Conservation (phyloP, 176 grass and related monocot genomes). For the Thalia dealbata region DNA sequence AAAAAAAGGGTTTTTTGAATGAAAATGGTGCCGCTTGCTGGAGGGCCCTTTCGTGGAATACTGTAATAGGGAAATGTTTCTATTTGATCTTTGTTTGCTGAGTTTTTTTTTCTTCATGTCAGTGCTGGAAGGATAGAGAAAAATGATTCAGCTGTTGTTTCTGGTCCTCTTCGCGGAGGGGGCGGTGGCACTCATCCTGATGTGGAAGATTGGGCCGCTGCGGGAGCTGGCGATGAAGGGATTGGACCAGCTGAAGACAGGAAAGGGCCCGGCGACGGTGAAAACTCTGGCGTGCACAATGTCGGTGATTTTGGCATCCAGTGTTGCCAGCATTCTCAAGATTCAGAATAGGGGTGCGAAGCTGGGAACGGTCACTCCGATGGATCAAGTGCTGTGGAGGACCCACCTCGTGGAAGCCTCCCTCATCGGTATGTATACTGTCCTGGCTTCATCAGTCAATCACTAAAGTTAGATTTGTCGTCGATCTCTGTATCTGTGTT, state of each 20-base stretch:
- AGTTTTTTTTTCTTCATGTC: neutral
- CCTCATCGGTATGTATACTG: constrained; percentile 62
- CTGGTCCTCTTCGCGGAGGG: constrained; percentile 75
- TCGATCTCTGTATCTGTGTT: neutral
- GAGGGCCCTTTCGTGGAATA: neutral
- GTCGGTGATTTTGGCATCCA: constrained; percentile 64
- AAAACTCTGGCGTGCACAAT: constrained; percentile 90
- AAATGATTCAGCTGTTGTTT: constrained; percentile 82
- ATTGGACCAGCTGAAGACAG: constrained; percentile 66
- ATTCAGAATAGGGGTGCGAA: constrained; percentile 73
- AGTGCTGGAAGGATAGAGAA: neutral
- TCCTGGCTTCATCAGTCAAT: neutral
- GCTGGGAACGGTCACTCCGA: constrained; percentile 75
- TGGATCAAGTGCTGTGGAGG: constrained; percentile 97
- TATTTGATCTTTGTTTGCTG: neutral
- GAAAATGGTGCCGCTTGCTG: neutral
- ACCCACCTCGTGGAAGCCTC: constrained; percentile 89
- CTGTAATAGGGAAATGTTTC: neutral
- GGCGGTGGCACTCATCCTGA: constrained; percentile 65
- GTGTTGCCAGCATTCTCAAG: constrained; percentile 63
- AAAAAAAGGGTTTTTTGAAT: neutral
- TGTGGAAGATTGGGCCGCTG: constrained; percentile 85
- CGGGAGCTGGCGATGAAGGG: constrained; percentile 67
- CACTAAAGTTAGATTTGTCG: neutral
- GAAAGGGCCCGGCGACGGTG: constrained; percentile 71